These are phyloP conservation scores for Penicillium turbatum DNA, from an alignment of 495 filamentous ascomycete genomes.

Conservation along the genomic window DNA sequence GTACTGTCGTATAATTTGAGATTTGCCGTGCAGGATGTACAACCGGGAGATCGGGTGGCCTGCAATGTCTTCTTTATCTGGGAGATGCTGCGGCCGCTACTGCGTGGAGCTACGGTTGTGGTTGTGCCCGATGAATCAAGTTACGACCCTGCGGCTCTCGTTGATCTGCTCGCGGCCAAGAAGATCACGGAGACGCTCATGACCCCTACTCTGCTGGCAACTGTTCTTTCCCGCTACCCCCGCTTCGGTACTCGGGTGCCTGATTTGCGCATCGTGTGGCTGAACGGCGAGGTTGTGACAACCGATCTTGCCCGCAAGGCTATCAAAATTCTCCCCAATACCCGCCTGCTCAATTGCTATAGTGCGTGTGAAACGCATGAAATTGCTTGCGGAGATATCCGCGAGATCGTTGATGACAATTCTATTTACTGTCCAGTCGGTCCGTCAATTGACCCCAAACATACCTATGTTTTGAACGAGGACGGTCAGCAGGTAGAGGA, in stretches of 20 bases:
- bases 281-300: slow-evolving; percentile 69
- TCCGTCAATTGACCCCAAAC: slow-evolving; percentile 51
- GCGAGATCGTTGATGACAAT: slow-evolving; percentile 52
- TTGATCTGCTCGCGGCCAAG: slow-evolving; percentile 56
- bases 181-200: slow-evolving; percentile 65
- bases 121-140: slow-evolving; percentile 63
- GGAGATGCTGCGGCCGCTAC: slow-evolving; percentile 67
- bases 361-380: slow-evolving; percentile 71
- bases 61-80: slow-evolving; percentile 75
- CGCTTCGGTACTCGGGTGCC: slow-evolving; percentile 54
- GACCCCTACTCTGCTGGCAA: slow-evolving; percentile 67
- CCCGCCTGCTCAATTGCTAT: slow-evolving; percentile 65
- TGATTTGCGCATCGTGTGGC: slow-evolving; percentile 57
- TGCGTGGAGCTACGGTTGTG: slow-evolving; percentile 64
- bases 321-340: slow-evolving; percentile 56
- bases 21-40: slow-evolving; percentile 57
- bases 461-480: slow-evolving; percentile 59
- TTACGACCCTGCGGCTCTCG: slow-evolving; percentile 62
- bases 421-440: slow-evolving; percentile 59
- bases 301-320: slow-evolving; percentile 60
- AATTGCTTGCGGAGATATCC: slow-evolving; percentile 66
- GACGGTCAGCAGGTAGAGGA: slow-evolving; percentile 50
- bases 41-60: slow-evolving; percentile 61
- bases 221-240: slow-evolving; percentile 56
- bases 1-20: slow-evolving; percentile 62